Conservation (phyloP, 2,329 filamentous ascomycete genomes). For the Arthrobotrys sinensis region DNA sequence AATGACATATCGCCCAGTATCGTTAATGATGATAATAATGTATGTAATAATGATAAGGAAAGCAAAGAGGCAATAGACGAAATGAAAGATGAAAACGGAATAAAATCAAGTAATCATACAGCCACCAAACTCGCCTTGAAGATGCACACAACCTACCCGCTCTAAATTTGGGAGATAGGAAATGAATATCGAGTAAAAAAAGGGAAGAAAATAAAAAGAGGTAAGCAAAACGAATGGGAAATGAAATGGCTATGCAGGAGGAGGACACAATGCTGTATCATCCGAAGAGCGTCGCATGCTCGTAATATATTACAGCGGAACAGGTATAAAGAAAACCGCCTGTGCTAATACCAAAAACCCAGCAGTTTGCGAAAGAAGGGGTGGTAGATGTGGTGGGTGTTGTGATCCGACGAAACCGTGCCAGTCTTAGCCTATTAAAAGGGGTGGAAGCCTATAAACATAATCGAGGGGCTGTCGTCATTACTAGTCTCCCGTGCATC, state of each 20-base stretch:
- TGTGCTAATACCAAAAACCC: slow-evolving; percentile 16
- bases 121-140: slow-evolving; percentile 61
- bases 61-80: slow-evolving; percentile 61
- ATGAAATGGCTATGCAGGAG: slow-evolving; percentile 50
- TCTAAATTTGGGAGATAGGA: slow-evolving; percentile 61
- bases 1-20: slow-evolving; percentile 34
- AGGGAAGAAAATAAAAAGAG: slow-evolving; percentile 41
- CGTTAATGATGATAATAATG: slow-evolving; percentile 22
- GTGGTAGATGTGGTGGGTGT: background rate
- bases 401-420: background rate
- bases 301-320: slow-evolving; percentile 57
- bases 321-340: slow-evolving; percentile 11
- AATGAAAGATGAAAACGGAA: slow-evolving; percentile 63
- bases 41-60: slow-evolving; percentile 48
- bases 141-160: slow-evolving; percentile 61
- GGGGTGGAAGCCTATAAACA: background rate
- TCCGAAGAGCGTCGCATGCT: slow-evolving; percentile 32
- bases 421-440: background rate
- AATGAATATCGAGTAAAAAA: slow-evolving; percentile 59
- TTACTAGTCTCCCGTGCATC: background rate
- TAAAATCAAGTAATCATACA: slow-evolving; percentile 59
- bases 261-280: slow-evolving; percentile 34
- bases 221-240: slow-evolving; percentile 22
- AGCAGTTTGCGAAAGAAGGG: slow-evolving; percentile 10
- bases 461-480: background rate